Conservation (phyloP, 257 asterid genomes). For the Haberlea rhodopensis region DNA sequence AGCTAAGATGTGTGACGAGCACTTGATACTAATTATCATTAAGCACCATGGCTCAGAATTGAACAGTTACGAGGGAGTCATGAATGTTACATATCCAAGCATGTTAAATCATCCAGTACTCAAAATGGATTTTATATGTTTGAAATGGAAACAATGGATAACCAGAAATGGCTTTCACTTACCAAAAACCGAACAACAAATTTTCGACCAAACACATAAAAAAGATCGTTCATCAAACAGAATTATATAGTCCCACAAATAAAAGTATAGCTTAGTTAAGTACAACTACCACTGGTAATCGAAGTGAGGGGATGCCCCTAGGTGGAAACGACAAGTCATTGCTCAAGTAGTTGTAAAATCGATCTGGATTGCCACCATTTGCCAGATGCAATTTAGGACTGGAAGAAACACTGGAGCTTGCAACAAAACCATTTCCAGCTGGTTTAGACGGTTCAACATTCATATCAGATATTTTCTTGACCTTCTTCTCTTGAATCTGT, state of each 20-base stretch:
- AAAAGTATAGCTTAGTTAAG: slow-evolving; percentile 39
- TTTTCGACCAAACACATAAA: background rate
- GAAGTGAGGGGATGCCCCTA: slow-evolving; percentile 71
- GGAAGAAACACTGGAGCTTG: slow-evolving; percentile 68
- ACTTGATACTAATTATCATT: background rate
- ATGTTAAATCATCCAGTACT: background rate
- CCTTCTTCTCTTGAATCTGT: slow-evolving; percentile 98
- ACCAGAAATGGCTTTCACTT: slow-evolving; percentile 12
- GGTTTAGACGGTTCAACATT: slow-evolving; percentile 64
- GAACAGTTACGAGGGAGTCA: slow-evolving; percentile 13
- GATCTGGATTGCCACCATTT: slow-evolving; percentile 63
- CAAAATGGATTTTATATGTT: slow-evolving; percentile 1
- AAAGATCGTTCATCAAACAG: background rate
- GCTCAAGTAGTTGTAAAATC: slow-evolving; percentile 52
- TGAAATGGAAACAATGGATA: slow-evolving; percentile 8
- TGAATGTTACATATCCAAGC: slow-evolving; percentile 6
- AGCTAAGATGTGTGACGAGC: slow-evolving; percentile 11
- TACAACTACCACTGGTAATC: slow-evolving; percentile 94
- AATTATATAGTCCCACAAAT: slow-evolving; percentile 1
- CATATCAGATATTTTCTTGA: slow-evolving; percentile 87
- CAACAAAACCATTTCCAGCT: slow-evolving; percentile 56
- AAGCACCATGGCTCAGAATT: slow-evolving; percentile 5
- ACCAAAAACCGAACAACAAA: background rate
- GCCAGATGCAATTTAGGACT: slow-evolving; percentile 52
- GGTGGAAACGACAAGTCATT: slow-evolving; percentile 61